phyloP scores from a whole-genome alignment of 768 basidiomycete genomes.

The Naematelia aurantialba region DNA sequence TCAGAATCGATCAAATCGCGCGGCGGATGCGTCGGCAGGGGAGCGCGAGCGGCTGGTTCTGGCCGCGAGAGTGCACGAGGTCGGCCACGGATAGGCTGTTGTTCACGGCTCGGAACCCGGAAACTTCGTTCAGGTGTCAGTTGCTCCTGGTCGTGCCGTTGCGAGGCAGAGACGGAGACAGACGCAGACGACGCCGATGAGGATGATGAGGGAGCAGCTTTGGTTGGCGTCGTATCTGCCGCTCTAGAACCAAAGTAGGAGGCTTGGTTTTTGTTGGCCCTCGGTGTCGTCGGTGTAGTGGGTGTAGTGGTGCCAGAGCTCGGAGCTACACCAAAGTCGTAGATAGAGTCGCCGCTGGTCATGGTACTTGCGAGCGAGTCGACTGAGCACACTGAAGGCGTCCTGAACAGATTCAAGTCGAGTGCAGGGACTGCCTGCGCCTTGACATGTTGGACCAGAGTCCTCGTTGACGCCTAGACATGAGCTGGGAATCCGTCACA shows the following conservation, averaged over 20 bases:
- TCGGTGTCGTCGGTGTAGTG: conserved; percentile 33
- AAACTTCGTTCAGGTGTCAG: conserved; percentile 10
- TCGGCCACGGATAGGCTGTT: not conserved
- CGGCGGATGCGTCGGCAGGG: not conserved
- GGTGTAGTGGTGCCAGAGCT: no score
- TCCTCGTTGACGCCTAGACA: not conserved
- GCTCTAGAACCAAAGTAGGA: conserved; percentile 21
- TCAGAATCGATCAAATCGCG: conserved; percentile 8
- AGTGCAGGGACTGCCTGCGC: conserved; percentile 11
- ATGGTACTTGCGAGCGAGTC: conserved; percentile 15
- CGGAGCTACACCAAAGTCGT: conserved; percentile 13
- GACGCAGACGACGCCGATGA: no score
- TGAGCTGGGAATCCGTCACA: not conserved
- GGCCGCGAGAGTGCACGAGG: not conserved
- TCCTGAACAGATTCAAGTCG: conserved; percentile 31
- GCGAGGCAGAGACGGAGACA: conserved; percentile 3
- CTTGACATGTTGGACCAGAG: not conserved
- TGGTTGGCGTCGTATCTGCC: not conserved
- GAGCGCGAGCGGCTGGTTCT: not conserved
- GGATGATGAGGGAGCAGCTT: not conserved
- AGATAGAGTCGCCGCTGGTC: not conserved
- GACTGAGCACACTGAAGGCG: conserved; percentile 30
- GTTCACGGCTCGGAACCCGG: conserved; percentile 7
- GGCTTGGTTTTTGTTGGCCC: conserved; percentile 14
- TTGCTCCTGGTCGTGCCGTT: not conserved